Evolutionary conservation across 1,284 basidiomycete genomes (phyloP).

Genomic region (Athelia psychrophila): DNA sequence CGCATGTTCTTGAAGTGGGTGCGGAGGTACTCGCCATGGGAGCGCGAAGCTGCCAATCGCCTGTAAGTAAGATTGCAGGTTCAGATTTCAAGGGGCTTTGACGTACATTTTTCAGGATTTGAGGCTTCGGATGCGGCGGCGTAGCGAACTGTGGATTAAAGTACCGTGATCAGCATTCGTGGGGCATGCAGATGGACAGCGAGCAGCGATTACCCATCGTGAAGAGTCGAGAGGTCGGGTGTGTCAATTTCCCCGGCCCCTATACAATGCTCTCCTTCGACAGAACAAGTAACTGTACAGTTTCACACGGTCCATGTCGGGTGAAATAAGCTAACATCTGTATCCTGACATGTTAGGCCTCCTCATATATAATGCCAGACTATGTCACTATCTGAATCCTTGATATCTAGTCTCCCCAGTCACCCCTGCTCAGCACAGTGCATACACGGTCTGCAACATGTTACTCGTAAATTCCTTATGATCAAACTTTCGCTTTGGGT

Average conservation of each 20-base stretch:
- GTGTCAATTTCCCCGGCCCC: neutral
- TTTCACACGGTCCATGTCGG: constrained; percentile 1
- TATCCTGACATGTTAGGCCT: no score
- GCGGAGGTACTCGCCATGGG: constrained; percentile 95
- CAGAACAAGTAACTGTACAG: neutral
- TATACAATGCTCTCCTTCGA: neutral
- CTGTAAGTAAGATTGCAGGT: constrained; percentile 9
- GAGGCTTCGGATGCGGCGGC: constrained; percentile 80
- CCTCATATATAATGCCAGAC: no score
- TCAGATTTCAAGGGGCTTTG: constrained; percentile 2
- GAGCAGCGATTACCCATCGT: constrained; percentile 61
- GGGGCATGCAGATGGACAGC: constrained; percentile 11
- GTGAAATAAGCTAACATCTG: no score
- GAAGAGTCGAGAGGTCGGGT: constrained; percentile 45
- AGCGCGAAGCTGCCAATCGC: constrained; percentile 70
- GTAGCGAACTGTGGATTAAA: constrained; percentile 73
- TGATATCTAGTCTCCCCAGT: no score
- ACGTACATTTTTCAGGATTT: constrained; percentile 92
- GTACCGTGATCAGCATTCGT: neutral
- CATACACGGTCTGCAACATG: no score
- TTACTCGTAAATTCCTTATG: no score
- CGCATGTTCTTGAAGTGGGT: constrained; percentile 99
- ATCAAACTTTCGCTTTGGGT: no score
- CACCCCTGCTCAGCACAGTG: no score
- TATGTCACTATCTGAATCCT: no score